phyloP scores from a whole-genome alignment of 2,329 filamentous ascomycete species.

The Colletotrichum musae region DNA sequence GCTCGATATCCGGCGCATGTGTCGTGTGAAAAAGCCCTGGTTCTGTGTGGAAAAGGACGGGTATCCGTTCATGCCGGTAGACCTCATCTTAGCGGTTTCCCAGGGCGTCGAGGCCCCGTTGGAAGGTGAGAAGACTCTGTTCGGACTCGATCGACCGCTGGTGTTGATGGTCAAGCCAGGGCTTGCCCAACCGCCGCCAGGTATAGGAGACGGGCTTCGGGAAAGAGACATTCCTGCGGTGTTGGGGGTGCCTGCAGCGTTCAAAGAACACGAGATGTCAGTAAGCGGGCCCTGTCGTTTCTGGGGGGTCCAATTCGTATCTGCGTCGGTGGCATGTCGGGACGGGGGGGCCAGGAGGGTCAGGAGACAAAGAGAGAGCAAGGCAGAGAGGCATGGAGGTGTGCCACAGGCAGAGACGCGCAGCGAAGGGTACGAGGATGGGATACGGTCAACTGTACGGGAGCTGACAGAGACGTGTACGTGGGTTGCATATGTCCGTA shows the following conservation, averaged over 20 bases:
- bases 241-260: conserved; percentile 66
- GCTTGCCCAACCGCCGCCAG: conserved; percentile 90
- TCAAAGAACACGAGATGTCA: conserved; percentile 41
- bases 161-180: conserved; percentile 80
- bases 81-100: conserved; percentile 86
- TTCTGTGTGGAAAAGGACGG: conserved; percentile 86
- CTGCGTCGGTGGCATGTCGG: conserved; percentile 31
- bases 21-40: conserved; percentile 88
- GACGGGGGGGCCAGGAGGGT: conserved; percentile 9
- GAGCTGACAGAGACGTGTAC: conserved; percentile 47
- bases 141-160: conserved; percentile 79
- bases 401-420: conserved; percentile 24
- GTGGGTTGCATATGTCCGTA: too few species aligned
- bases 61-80: conserved; percentile 80
- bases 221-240: conserved; percentile 82
- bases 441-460: conserved; percentile 13
- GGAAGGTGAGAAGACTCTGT: conserved; percentile 62
- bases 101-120: conserved; percentile 78
- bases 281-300: conserved; percentile 38
- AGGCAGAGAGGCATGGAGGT: conserved; percentile 7
- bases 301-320: conserved; percentile 25
- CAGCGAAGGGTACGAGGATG: conserved; percentile 26
- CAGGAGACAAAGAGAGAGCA: conserved; percentile 22
- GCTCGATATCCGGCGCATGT: conserved; percentile 85
- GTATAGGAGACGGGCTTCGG: conserved; percentile 87